phyloP scores from a whole-genome alignment of 257 asterid species.

The Rehmannia glutinosa region DNA sequence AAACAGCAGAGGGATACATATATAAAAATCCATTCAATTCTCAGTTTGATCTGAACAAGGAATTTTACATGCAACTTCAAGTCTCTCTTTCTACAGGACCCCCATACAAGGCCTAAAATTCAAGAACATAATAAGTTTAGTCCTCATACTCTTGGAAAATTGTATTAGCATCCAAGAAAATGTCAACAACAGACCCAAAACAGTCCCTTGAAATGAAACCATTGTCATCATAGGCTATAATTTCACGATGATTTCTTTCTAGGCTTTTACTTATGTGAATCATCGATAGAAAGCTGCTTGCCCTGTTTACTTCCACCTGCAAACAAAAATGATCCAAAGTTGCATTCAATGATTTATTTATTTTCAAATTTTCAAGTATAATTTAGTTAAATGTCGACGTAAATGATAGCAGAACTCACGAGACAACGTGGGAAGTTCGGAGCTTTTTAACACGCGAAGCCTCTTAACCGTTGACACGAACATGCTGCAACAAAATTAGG shows the following conservation, averaged over 20 bases:
- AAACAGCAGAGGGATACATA: not conserved
- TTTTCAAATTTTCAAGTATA: too few species aligned
- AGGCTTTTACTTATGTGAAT: not conserved
- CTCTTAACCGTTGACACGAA: slow-evolving; percentile 81
- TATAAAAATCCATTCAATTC: not conserved
- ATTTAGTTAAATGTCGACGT: not conserved
- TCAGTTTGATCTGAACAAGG: slow-evolving; percentile 11
- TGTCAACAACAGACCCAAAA: too few species aligned
- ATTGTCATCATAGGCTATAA: too few species aligned
- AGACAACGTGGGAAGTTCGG: slow-evolving; percentile 55
- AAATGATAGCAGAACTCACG: slow-evolving; percentile 35
- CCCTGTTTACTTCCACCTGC: slow-evolving; percentile 58
- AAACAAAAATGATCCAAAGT: not conserved
- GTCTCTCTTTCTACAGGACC: slow-evolving; percentile 22
- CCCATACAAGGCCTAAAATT: slow-evolving; percentile 19
- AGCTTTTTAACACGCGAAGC: slow-evolving; percentile 81
- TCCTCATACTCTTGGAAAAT: not conserved
- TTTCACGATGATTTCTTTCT: too few species aligned
- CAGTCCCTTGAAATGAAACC: too few species aligned
- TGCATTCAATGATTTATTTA: too few species aligned
- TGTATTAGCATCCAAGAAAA: too few species aligned
- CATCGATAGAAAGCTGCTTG: slow-evolving; percentile 27
- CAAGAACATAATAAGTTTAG: slow-evolving; percentile 14
- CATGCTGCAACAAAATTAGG: slow-evolving; percentile 56
- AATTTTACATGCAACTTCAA: slow-evolving; percentile 20